These are phyloP conservation scores for Cercophora sp. DNA, from an alignment of 495 filamentous ascomycete species.

Conservation along the genomic window DNA sequence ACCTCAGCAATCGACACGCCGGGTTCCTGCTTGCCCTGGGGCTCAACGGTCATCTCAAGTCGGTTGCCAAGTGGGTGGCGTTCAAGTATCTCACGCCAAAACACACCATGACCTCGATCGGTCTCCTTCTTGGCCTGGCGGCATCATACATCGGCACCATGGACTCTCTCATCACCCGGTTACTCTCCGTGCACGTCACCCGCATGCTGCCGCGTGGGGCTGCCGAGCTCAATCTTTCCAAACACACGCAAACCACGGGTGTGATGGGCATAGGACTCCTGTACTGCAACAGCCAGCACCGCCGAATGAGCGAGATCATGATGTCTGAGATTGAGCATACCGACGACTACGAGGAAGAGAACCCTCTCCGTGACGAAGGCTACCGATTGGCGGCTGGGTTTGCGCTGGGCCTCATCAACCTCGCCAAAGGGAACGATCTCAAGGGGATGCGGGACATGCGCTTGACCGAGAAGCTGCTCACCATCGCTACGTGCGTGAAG, in stretches of 20 bases:
- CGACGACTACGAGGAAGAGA: slow-evolving; percentile 62
- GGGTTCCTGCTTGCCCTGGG: slow-evolving; percentile 89
- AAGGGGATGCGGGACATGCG: slow-evolving; percentile 92
- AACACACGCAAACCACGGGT: slow-evolving; percentile 91
- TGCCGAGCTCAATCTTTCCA: slow-evolving; percentile 88
- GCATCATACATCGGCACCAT: slow-evolving; percentile 94
- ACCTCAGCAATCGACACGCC: slow-evolving; percentile 89
- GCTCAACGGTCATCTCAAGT: slow-evolving; percentile 92
- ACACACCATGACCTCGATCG: slow-evolving; percentile 98
- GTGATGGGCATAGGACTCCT: slow-evolving; percentile 96
- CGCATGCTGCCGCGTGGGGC: slow-evolving; percentile 87
- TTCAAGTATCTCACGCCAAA: slow-evolving; percentile 99
- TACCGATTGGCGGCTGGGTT: slow-evolving; percentile 94
- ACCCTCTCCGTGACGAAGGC: slow-evolving; percentile 86
- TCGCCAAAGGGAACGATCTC: slow-evolving; percentile 84
- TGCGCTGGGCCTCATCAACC: slow-evolving; percentile 89
- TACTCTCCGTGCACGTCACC: slow-evolving; percentile 96
- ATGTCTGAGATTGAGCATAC: slow-evolving; percentile 91
- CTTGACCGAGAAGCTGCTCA: slow-evolving; percentile 79
- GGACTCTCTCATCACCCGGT: slow-evolving; percentile 89
- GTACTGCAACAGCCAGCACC: slow-evolving; percentile 93
- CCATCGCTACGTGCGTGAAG: slow-evolving; percentile 79
- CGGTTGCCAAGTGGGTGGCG: slow-evolving; percentile 93
- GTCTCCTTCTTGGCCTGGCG: slow-evolving; percentile 83
- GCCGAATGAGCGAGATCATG: slow-evolving; percentile 98